These are phyloP conservation scores for Prunus armeniaca DNA, from an alignment of 306 rosid genomes.

Conservation along the genomic window DNA sequence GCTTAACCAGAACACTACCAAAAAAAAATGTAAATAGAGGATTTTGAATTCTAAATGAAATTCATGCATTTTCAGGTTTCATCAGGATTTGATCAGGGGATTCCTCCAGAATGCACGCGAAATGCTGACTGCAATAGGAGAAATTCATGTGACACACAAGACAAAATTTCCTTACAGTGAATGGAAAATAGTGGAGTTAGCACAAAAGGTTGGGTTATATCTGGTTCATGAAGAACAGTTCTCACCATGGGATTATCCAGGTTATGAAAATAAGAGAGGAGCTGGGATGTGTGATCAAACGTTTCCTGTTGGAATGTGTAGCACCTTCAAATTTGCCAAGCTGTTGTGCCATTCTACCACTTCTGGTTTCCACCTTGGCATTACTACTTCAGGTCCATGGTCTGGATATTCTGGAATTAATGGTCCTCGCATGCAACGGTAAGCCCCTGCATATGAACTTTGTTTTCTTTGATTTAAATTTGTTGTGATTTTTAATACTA, in stretches of 20 bases:
- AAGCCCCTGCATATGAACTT: background rate
- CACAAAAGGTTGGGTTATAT: background rate
- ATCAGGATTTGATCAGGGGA: conserved; percentile 22
- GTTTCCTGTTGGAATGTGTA: conserved; percentile 31
- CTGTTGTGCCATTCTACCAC: background rate
- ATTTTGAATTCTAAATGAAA: background rate
- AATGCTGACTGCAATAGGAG: conserved; percentile 14
- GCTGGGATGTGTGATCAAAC: background rate
- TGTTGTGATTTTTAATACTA: no score
- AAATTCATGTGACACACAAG: conserved; percentile 56
- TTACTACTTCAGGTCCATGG: background rate
- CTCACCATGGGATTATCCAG: background rate
- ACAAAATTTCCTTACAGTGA: conserved; percentile 13
- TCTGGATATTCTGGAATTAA: background rate
- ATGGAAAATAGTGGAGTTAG: conserved; percentile 34
- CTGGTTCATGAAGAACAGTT: conserved; percentile 14
- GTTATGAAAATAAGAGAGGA: conserved; percentile 37
- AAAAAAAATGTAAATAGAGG: no score
- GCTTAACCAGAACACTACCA: no score
- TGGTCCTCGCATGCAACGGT: background rate
- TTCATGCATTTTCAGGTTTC: conserved; percentile 22
- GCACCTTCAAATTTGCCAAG: conserved; percentile 28
- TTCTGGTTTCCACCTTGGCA: background rate
- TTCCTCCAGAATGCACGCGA: conserved; percentile 23
- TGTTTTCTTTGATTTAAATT: no score